phyloP scores from a whole-genome alignment of 495 filamentous ascomycete genomes.

The Hypomontagnella monticulosa region DNA sequence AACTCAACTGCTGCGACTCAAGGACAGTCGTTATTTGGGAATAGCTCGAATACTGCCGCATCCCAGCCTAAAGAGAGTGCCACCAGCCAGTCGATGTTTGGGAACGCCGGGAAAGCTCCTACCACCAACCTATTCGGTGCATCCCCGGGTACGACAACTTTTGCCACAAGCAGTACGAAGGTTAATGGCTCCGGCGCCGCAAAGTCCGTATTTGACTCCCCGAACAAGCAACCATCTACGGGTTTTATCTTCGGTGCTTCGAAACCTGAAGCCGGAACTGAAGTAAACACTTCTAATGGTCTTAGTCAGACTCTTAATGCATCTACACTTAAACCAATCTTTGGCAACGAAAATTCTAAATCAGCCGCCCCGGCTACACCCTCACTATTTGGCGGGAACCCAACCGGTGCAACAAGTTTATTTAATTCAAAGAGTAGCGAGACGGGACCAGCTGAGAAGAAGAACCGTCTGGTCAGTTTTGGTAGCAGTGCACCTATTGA shows the following conservation, averaged over 20 bases:
- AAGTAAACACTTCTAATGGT: slow-evolving; percentile 11
- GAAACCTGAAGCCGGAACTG: slow-evolving; percentile 6
- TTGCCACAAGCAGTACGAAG: slow-evolving; percentile 2
- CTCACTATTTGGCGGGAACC: slow-evolving; percentile 44
- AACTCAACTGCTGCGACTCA: slow-evolving; percentile 23
- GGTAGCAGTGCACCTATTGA: slow-evolving; percentile 38
- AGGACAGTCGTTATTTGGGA: slow-evolving; percentile 22
- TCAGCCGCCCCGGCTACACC: slow-evolving; percentile 24
- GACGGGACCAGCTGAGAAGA: slow-evolving; percentile 43
- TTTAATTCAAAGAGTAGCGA: slow-evolving; percentile 39
- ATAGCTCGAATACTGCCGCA: neutral
- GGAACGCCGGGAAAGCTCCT: slow-evolving; percentile 2
- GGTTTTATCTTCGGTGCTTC: slow-evolving; percentile 51
- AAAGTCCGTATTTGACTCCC: slow-evolving; percentile 37
- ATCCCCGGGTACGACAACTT: slow-evolving; percentile 25
- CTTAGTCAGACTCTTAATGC: slow-evolving; percentile 18
- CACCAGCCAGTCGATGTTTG: slow-evolving; percentile 13
- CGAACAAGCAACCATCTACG: slow-evolving; percentile 29
- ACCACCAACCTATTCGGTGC: slow-evolving; percentile 45
- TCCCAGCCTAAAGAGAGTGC: neutral
- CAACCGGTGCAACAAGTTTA: slow-evolving; percentile 19
- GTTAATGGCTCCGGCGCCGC: slow-evolving; percentile 27
- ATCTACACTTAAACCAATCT: slow-evolving; percentile 40
- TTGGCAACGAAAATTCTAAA: slow-evolving; percentile 39
- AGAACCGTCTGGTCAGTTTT: slow-evolving; percentile 27